Conservation (phyloP, 1,139 yeast genomes). For the Spathaspora sp. region DNA sequence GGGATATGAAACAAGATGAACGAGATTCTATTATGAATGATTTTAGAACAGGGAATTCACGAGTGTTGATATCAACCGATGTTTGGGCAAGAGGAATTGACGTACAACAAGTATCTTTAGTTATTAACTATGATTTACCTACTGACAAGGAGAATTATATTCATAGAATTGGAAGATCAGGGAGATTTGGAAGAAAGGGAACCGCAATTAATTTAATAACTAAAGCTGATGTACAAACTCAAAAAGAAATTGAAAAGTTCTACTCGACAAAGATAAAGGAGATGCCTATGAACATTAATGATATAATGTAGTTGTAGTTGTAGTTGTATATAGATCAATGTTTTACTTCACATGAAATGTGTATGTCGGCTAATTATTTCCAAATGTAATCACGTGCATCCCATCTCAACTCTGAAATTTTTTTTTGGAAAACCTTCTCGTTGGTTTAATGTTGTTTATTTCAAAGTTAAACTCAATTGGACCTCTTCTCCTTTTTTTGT, state of each 20-base stretch:
- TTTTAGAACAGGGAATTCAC: constrained; percentile 70
- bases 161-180: constrained; percentile 93
- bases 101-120: constrained; percentile 95
- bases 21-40: constrained; percentile 89
- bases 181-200: constrained; percentile 95
- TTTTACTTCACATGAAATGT: not conserved
- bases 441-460: not conserved
- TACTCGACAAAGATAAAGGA: constrained; percentile 79
- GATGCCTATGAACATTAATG: constrained; percentile 80
- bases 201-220: constrained; percentile 89
- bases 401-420: not conserved
- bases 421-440: too few species aligned
- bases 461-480: not conserved
- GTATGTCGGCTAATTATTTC: not conserved
- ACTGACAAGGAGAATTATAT: constrained; percentile 82
- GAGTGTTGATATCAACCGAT: constrained; percentile 91
- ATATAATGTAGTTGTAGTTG: constrained; percentile 26
- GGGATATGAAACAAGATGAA: constrained; percentile 94
- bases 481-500: too few species aligned
- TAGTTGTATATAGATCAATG: not conserved
- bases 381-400: constrained; percentile 1
- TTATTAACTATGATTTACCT: constrained; percentile 90
- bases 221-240: constrained; percentile 55
- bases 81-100: constrained; percentile 98
- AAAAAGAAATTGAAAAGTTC: constrained; percentile 72